Evolutionary conservation across 768 basidiomycete species (phyloP), one percentile per base, ranked within the genome.

Genomic region (Leccinum disarticulatum): DNA sequence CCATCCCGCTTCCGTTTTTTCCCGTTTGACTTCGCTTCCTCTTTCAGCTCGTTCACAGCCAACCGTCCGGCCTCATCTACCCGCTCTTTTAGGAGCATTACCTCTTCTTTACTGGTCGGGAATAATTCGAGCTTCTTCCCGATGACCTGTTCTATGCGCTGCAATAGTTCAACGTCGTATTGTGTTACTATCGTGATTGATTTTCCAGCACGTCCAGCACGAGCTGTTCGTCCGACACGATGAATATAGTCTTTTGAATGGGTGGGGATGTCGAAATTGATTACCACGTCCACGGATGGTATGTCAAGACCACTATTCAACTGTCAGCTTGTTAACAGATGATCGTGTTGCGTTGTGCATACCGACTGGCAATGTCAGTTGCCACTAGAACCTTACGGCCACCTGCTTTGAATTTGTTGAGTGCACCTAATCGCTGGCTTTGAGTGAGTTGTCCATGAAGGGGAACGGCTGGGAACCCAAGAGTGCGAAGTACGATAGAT

Each of bases 211-310:
- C 97, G 86, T n/a, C 97, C 97, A 3, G 97, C 97, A 70, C 97
- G 90, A 6, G 97, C 97, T 33, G 97, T 99, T 58, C 97, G 86
- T 41, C 97, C 97, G 10, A 99, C 97, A 48, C 97, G 87, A 72
- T 99, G 97, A 53, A 99, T 97, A 75, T 99, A 99, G 73, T 98
- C 97, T 78, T 99, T 98, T 15, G 95, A 98, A 72, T 98, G 93
- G 1, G 93, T 93, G 1, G 97, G 97, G 63, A 98, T 90, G 73
- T 97, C 95, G 73, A 93, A 99, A 76, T 99, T 99, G 75, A 99
- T 92, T 58, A 99, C 95, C 36, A 95, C 79, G 70, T 99, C 97
- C 41, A 99, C 97, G 28, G 89, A 85, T 11, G 95, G 95, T 60
- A 99, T 95, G 75, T 99, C 96, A 48, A 99, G 80, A 69, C 96